These are phyloP conservation scores for Sporothrix globosa DNA, from an alignment of 2,329 filamentous ascomycete species.

Conservation along the genomic window DNA sequence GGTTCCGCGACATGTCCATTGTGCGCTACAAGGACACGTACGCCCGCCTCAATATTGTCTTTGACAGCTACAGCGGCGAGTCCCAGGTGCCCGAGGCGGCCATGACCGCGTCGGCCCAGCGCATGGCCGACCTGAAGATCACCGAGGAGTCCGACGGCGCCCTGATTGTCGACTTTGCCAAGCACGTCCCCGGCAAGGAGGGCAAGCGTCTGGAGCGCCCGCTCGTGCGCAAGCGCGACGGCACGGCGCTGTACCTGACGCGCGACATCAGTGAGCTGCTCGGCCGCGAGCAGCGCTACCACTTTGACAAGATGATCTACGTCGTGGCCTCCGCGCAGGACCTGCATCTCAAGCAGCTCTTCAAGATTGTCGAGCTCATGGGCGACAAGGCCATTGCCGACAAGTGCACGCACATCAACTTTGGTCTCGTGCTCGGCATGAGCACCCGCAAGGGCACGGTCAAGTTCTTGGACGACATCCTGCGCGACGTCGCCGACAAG, in stretches of 20 bases:
- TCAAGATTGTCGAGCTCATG: conserved; percentile 75
- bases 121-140: conserved; percentile 66
- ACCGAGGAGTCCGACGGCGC: conserved; percentile 73
- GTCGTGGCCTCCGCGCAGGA: conserved; percentile 74
- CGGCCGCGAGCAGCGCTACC: conserved; percentile 63
- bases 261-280: conserved; percentile 76
- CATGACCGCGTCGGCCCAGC: conserved; percentile 66
- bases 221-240: conserved; percentile 72
- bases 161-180: conserved; percentile 71
- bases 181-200: conserved; percentile 66
- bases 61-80: conserved; percentile 75
- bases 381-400: conserved; percentile 68
- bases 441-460: conserved; percentile 73
- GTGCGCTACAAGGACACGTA: conserved; percentile 69
- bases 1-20: conserved; percentile 69
- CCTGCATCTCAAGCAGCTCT: conserved; percentile 72
- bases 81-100: conserved; percentile 69
- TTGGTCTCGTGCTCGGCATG: conserved; percentile 72
- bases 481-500: conserved; percentile 80
- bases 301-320: conserved; percentile 80
- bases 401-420: conserved; percentile 75
- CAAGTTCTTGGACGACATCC: conserved; percentile 73
- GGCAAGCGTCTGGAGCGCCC: conserved; percentile 72
- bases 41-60: conserved; percentile 69
- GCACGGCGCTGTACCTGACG: conserved; percentile 76